Conservation (phyloP, 495 filamentous ascomycete species). For the Eremomyces bilateralis region DNA sequence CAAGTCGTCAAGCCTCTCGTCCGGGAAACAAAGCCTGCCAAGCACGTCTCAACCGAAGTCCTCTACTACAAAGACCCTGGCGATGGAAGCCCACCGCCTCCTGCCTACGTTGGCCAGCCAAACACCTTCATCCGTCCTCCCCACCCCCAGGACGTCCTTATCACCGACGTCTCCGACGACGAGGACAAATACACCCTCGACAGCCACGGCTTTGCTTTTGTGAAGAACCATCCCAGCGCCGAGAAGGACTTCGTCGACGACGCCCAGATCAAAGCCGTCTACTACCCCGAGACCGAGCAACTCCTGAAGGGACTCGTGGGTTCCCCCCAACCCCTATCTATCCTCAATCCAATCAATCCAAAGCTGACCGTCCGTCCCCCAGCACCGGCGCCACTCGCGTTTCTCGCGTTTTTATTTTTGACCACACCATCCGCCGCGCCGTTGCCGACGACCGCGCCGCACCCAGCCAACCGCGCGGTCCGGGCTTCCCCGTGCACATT, state of each 20-base stretch:
- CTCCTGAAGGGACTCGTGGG: slow-evolving; percentile 39
- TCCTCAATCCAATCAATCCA: slow-evolving; percentile 1
- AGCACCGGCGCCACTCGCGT: slow-evolving; percentile 31
- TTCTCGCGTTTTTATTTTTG: slow-evolving; percentile 48
- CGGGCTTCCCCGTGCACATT: slow-evolving; percentile 47
- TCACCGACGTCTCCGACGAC: slow-evolving; percentile 4
- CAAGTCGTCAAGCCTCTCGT: too few species aligned
- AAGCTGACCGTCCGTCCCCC: too few species aligned
- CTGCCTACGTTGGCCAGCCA: slow-evolving; percentile 20
- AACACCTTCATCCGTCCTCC: slow-evolving; percentile 28
- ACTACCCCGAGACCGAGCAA: slow-evolving; percentile 46
- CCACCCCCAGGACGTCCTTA: slow-evolving; percentile 15
- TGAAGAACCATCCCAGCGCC: slow-evolving; percentile 6
- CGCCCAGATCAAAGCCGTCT: slow-evolving; percentile 39
- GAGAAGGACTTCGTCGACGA: slow-evolving; percentile 29
- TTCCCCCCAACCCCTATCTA: slow-evolving; percentile 2
- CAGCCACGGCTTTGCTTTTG: slow-evolving; percentile 5
- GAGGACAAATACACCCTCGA: slow-evolving; percentile 5
- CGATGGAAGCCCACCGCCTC: slow-evolving; percentile 33
- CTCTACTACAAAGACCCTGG: slow-evolving; percentile 37
- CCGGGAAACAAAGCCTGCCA: too few species aligned
- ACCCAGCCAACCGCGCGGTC: slow-evolving; percentile 26
- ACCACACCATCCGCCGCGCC: slow-evolving; percentile 51
- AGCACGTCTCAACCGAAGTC: too few species aligned
- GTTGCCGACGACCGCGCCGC: slow-evolving; percentile 14